Base-by-base conservation (phyloP, 2,329 filamentous ascomycete species). In the Trichophyton mentagrophytes region DNA sequence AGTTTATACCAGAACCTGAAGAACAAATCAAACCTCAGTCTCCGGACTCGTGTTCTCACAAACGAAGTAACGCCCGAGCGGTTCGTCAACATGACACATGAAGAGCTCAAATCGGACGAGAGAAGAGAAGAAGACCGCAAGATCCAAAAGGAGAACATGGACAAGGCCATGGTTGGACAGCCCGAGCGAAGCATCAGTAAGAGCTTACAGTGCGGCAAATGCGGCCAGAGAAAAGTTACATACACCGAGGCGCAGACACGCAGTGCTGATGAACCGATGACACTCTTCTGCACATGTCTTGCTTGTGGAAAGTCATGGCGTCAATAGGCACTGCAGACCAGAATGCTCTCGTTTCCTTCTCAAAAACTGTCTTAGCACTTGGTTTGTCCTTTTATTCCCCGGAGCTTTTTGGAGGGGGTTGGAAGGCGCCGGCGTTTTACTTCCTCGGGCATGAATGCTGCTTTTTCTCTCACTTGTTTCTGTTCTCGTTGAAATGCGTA, bases 181-280 rank as follows among this genome's bases (percentile, higher is more conserved):
- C 88, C 85, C 17, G 87, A 96, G 76, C 93, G 90, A 81, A 91
- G 87, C 71, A 90, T 96, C 76, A 90, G 86, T 72, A 87, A 88
- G 71, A 89, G 86, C 61, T 81, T 97, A 69, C 86, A 89, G 75
- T 99, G 93, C 77, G 84, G 90, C 70, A 91, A 90, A 74, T 99
- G 93, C 77, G 88, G 88, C 69, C 82, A 95, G 81, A 91, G 88
- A 79, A 91, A 90, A 80, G 93, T 97, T 71, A 90, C 87, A 74
- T 99, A 99, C 76, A 90, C 85, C 57, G 93, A 99, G 77, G 93
- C 93, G 3, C 93, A 99, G 80, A 99, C 93, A 15, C 83, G 93
- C 65, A 88, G 85, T 77, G 93, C 93, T 66, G 93, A 99, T 82
- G 93, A 97, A 77, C 92, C 92, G 69, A 78, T 78, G 76, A 78